These are phyloP conservation scores for Tetragonia tetragonoides DNA, from an alignment of 148 eudicot genomes.

Conservation along the genomic window DNA sequence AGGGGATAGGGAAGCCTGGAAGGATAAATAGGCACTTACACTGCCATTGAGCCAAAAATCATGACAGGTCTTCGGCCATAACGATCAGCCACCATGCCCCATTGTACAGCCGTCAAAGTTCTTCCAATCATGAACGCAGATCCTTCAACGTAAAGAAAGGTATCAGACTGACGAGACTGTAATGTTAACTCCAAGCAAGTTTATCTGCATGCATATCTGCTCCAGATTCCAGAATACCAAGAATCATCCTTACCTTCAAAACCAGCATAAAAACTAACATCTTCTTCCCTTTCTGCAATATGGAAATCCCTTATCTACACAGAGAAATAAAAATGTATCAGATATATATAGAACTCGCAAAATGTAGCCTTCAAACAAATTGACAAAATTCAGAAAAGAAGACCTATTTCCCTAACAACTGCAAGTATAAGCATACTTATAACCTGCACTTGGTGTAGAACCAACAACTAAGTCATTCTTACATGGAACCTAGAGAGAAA, in stretches of 20 bases:
- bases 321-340: background rate
- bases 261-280: constrained; percentile 71
- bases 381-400: background rate
- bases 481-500: background rate
- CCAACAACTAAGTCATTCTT: background rate
- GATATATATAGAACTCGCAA: no score
- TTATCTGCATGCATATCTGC: background rate
- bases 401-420: background rate
- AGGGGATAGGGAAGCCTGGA: no score
- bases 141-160: constrained; percentile 39
- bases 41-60: constrained; percentile 46
- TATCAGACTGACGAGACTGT: constrained; percentile 8
- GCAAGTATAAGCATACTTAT: background rate
- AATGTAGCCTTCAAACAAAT: no score
- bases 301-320: constrained; percentile 54
- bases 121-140: constrained; percentile 77
- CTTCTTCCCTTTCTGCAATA: constrained; percentile 68
- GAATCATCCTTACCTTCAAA: constrained; percentile 47
- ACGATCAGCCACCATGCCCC: constrained; percentile 72
- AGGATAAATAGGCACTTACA: constrained; percentile 34
- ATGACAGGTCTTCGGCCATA: constrained; percentile 71
- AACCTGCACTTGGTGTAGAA: background rate
- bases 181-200: background rate
- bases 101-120: constrained; percentile 62
- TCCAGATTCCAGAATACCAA: constrained; percentile 4